Conservation (phyloP, 768 basidiomycete species). For the Phanerodontia chrysosporium region DNA sequence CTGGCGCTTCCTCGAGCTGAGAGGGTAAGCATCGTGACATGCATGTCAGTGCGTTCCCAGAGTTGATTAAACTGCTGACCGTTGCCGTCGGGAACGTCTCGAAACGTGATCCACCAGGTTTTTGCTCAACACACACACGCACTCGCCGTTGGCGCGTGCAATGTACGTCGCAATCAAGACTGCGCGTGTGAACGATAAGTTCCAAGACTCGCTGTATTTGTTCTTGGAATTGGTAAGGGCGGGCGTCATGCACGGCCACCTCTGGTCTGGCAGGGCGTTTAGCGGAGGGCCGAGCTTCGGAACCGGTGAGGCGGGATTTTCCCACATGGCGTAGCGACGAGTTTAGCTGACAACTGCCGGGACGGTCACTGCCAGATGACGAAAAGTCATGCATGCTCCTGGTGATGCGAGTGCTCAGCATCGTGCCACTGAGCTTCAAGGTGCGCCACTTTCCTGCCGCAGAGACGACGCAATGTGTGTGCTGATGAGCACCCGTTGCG, state of each 20-base stretch:
- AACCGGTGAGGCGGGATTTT: conserved; percentile 51
- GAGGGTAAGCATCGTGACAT: conserved; percentile 63
- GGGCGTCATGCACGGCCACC: conserved; percentile 93
- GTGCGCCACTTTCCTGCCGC: conserved; percentile 38
- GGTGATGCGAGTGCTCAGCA: conserved; percentile 94
- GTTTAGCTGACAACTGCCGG: conserved; percentile 14
- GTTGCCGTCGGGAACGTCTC: conserved; percentile 1
- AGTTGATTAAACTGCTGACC: conserved; percentile 1
- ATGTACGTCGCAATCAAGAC: conserved; percentile 79
- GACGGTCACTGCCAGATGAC: conserved; percentile 53
- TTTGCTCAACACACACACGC: conserved; percentile 81
- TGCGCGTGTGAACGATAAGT: conserved; percentile 91
- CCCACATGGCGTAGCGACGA: conserved; percentile 27
- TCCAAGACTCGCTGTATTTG: conserved; percentile 84
- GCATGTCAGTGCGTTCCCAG: neutral
- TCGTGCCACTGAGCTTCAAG: conserved; percentile 93
- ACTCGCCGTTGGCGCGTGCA: conserved; percentile 86
- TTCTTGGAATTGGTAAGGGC: conserved; percentile 94
- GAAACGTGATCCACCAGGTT: conserved; percentile 58
- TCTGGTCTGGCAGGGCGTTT: conserved; percentile 84
- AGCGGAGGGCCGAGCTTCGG: conserved; percentile 97
- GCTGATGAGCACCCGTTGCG: neutral
- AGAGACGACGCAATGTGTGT: neutral
- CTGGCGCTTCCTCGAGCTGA: conserved; percentile 94
- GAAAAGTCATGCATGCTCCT: conserved; percentile 93